Evolutionary conservation across 768 basidiomycete genomes (phyloP).

Genomic region (Russula sp.): DNA sequence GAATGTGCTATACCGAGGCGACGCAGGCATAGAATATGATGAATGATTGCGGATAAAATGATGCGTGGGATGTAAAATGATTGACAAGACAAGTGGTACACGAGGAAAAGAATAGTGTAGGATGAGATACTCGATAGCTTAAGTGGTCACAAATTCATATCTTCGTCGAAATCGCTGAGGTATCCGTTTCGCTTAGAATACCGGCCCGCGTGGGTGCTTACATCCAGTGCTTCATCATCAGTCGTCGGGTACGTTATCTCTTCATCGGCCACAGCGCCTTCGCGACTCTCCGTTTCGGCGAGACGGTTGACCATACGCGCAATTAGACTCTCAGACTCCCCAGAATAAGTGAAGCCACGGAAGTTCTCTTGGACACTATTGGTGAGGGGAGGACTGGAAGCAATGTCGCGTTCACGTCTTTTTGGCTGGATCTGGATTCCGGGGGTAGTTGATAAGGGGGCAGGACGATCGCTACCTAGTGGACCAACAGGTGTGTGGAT

Average conservation of each 20-base stretch:
- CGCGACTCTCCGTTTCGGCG: slow-evolving; percentile 26
- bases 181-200: slow-evolving; percentile 54
- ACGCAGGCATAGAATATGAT: slow-evolving; percentile 17
- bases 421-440: slow-evolving; percentile 17
- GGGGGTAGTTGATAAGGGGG: slow-evolving; percentile 15
- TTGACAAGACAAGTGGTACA: slow-evolving; percentile 4
- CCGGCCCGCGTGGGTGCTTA: slow-evolving; percentile 53
- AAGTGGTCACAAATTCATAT: slow-evolving; percentile 28
- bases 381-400: slow-evolving; percentile 55
- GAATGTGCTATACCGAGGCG: slow-evolving; percentile 6
- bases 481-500: slow-evolving; percentile 71
- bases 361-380: slow-evolving; percentile 96
- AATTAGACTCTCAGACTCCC: slow-evolving; percentile 53
- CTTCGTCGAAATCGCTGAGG: slow-evolving; percentile 30
- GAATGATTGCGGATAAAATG: slow-evolving; percentile 6
- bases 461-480: slow-evolving; percentile 40
- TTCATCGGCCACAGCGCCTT: slow-evolving; percentile 27
- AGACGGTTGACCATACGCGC: slow-evolving; percentile 37
- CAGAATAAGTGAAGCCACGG: slow-evolving; percentile 85
- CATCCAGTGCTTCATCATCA: slow-evolving; percentile 74
- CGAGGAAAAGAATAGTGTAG: neutral
- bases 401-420: slow-evolving; percentile 34
- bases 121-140: slow-evolving; percentile 1
- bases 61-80: slow-evolving; percentile 14
- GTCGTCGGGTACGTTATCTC: slow-evolving; percentile 44